A percentile compares a stretch with the other conserved stretches of the same genome.
Conservation (phyloP, 345 rosid genomes). For the Cardiospermum halicacabum region DNA sequence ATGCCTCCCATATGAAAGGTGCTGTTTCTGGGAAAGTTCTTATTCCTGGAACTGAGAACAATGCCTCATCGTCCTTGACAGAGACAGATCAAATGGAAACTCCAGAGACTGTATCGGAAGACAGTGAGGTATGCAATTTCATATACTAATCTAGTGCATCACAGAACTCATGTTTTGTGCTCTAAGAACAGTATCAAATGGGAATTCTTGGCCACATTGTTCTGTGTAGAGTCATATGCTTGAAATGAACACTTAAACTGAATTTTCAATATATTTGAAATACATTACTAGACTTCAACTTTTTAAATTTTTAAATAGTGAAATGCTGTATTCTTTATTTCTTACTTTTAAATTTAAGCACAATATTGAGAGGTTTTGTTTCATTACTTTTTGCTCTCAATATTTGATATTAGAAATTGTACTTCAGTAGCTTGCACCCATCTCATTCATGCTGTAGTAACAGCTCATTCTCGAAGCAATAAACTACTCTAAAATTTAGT, state of each 20-base stretch:
- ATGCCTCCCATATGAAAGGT: conserved; percentile 45
- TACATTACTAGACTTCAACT: neutral
- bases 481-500: neutral
- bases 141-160: neutral
- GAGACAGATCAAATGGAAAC: conserved; percentile 44
- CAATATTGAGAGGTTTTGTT: neutral
- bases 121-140: conserved; percentile 45
- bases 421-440: neutral
- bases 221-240: neutral
- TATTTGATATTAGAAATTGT: neutral
- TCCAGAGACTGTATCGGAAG: conserved; percentile 32
- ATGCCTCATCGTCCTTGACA: conserved; percentile 38
- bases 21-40: conserved; percentile 59
- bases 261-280: too few relatives aligned
- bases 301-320: neutral
- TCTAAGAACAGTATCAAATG: too few relatives aligned
- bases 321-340: neutral
- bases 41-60: conserved; percentile 47
- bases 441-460: neutral
- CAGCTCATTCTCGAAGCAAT: neutral
- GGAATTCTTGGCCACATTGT: too few relatives aligned
- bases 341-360: neutral
- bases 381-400: neutral
- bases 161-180: neutral
- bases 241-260: neutral